A percentile compares a stretch with the other conserved stretches of the same genome.
Evolutionary conservation across 2,329 filamentous ascomycete species (phyloP).

Genomic region (Davidsoniella virescens): DNA sequence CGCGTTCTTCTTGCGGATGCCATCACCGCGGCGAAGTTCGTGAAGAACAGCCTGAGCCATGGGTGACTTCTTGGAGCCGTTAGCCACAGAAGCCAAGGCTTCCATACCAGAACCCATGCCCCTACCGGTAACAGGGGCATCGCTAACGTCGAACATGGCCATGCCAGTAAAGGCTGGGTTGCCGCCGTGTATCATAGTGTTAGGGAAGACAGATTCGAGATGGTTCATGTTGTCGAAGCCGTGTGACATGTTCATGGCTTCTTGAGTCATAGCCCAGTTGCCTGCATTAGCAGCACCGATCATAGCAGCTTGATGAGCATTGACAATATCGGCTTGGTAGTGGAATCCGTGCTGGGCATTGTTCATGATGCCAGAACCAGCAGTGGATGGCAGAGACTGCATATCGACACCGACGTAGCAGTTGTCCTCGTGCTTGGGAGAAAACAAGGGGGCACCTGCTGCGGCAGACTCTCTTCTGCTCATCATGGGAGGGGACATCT

Average conservation of each 20-base stretch:
- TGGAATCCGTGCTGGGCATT: not conserved
- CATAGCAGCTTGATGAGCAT: not conserved
- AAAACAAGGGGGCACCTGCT: conserved; percentile 37
- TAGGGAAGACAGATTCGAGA: conserved; percentile 42
- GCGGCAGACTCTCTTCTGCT: conserved; percentile 47
- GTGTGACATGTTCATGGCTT: conserved; percentile 48
- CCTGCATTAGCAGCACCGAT: conserved; percentile 33
- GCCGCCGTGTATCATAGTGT: conserved; percentile 28
- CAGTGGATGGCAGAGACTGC: conserved; percentile 47
- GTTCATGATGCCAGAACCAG: conserved; percentile 23
- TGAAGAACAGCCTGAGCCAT: conserved; percentile 20
- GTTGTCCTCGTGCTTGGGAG: conserved; percentile 43
- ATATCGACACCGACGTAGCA: conserved; percentile 46
- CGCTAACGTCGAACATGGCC: conserved; percentile 33
- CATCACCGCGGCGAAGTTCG: conserved; percentile 61
- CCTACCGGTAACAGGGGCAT: not conserved
- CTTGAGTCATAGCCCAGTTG: conserved; percentile 35
- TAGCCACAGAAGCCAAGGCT: conserved; percentile 33
- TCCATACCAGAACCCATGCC: conserved; percentile 19
- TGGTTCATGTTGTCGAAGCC: conserved; percentile 47
- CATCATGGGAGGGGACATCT: conserved; percentile 46
- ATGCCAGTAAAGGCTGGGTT: conserved; percentile 40
- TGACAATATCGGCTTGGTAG: not conserved
- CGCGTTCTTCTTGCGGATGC: conserved; percentile 97
- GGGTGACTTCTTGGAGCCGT: conserved; percentile 30